Conservation (phyloP, 2,329 filamentous ascomycete species). For the Fusarium decemcellulare region DNA sequence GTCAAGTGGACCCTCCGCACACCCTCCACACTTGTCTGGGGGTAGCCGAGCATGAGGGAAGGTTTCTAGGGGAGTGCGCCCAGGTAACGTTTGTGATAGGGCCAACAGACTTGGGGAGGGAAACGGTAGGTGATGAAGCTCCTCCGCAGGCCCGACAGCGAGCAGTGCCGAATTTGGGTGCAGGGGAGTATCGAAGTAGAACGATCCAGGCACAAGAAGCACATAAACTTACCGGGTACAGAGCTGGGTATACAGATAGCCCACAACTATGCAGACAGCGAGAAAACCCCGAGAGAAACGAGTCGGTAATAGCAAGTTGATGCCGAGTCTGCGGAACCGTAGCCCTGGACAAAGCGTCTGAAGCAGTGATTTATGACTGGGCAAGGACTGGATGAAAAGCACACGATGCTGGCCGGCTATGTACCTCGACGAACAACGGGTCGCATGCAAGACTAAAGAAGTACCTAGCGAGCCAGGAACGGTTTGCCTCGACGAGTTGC, state of each 20-base stretch:
- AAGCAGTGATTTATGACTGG: conserved; percentile 25
- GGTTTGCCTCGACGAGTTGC: conserved; percentile 25
- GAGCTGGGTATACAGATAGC: conserved; percentile 8
- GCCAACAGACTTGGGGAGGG: conserved; percentile 7
- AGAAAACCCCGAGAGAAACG: conserved; percentile 41
- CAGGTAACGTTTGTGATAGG: conserved; percentile 36
- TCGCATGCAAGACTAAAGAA: conserved; percentile 27
- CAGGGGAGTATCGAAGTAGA: conserved; percentile 33
- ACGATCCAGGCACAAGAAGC: conserved; percentile 31
- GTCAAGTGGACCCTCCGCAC: conserved; percentile 48
- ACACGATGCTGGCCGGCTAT: conserved; percentile 35
- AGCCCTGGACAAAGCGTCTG: conserved; percentile 16
- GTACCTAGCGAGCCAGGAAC: conserved; percentile 23
- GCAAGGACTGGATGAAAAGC: conserved; percentile 16
- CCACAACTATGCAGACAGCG: conserved; percentile 34
- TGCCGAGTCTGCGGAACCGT: conserved; percentile 28
- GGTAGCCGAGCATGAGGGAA: conserved; percentile 37
- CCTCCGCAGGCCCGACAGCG: conserved; percentile 46
- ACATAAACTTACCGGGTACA: conserved; percentile 45
- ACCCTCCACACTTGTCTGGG: conserved; percentile 34
- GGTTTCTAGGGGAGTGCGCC: conserved; percentile 26
- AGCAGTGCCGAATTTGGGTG: conserved; percentile 41
- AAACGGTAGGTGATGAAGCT: conserved; percentile 23
- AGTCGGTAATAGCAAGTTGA: conserved; percentile 22
- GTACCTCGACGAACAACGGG: conserved; percentile 31